phyloP scores from a whole-genome alignment of 257 asterid genomes.

The Vinca minor region DNA sequence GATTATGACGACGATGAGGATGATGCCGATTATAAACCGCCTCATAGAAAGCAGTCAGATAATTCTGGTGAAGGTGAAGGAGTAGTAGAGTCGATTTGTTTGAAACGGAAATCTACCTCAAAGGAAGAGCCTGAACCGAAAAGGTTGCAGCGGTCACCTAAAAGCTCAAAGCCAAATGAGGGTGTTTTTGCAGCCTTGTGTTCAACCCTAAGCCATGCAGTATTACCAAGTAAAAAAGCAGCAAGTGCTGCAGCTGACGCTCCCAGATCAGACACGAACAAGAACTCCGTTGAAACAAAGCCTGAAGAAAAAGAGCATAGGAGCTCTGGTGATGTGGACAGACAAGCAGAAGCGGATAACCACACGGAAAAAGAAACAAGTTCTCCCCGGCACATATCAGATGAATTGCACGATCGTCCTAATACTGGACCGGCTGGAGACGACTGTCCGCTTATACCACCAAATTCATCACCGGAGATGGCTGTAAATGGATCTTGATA shows the following conservation, averaged over 20 bases:
- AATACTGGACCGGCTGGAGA: constrained; percentile 44
- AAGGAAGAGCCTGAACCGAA: constrained; percentile 64
- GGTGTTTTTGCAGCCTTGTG: constrained; percentile 70
- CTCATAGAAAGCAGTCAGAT: constrained; percentile 48
- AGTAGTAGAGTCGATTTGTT: constrained; percentile 37
- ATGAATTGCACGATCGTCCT: constrained; percentile 32
- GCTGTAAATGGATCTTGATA: constrained; percentile 76
- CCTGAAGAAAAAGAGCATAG: constrained; percentile 28
- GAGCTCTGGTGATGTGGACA: constrained; percentile 22
- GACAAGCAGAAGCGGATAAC: constrained; percentile 26
- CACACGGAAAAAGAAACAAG: constrained; percentile 29
- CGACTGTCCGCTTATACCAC: constrained; percentile 40
- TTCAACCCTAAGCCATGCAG: constrained; percentile 52
- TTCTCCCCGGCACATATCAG: constrained; percentile 34
- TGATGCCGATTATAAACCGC: constrained; percentile 88
- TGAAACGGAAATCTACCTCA: constrained; percentile 62
- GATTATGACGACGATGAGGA: constrained; percentile 97
- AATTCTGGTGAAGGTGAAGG: constrained; percentile 54
- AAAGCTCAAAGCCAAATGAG: constrained; percentile 57
- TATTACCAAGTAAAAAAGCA: constrained; percentile 49
- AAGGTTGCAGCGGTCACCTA: constrained; percentile 51
- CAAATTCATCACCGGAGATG: constrained; percentile 74
- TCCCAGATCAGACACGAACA: constrained; percentile 23
- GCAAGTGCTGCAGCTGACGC: constrained; percentile 22
- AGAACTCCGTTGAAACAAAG: constrained; percentile 23